Percentiles rank a stretch among this genome's conserved stretches.
These are phyloP conservation scores for Aspergillus bridgeri DNA, from an alignment of 495 filamentous ascomycete species.

Conservation along the genomic window DNA sequence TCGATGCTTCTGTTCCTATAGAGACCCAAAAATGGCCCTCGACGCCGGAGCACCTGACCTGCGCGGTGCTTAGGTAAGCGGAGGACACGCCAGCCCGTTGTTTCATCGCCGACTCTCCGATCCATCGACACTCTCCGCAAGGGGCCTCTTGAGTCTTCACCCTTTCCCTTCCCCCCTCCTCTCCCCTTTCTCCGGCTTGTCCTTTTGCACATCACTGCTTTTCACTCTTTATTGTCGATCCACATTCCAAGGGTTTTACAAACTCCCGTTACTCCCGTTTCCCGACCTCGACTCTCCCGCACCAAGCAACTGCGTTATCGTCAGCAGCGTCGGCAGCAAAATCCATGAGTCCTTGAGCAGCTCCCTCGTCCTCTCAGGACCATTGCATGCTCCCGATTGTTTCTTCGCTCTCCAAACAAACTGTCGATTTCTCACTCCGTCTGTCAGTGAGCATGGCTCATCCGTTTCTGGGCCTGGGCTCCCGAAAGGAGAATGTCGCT, in stretches of 20 bases:
- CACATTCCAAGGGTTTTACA: no score
- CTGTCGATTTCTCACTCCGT: neutral
- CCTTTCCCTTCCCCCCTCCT: no score
- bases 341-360: constrained; percentile 18
- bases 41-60: neutral
- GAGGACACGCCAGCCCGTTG: neutral
- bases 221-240: constrained; percentile 9
- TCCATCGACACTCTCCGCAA: neutral
- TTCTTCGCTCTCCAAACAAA: neutral
- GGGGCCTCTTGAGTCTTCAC: no score
- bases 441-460: constrained; percentile 17
- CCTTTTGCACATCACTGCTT: constrained; percentile 15
- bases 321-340: neutral
- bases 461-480: constrained; percentile 18
- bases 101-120: neutral
- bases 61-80: neutral
- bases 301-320: constrained; percentile 3
- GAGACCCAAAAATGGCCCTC: constrained; percentile 21
- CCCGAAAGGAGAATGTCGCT: constrained; percentile 7
- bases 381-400: neutral
- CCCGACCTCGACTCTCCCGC: neutral
- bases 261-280: constrained; percentile 1
- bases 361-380: constrained; percentile 8
- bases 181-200: constrained; percentile 18
- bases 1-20: constrained; percentile 21